Evolutionary conservation across 2,329 filamentous ascomycete species (phyloP), one percentile per base, ranked within the genome.

Genomic region (Fusarium proliferatum): DNA sequence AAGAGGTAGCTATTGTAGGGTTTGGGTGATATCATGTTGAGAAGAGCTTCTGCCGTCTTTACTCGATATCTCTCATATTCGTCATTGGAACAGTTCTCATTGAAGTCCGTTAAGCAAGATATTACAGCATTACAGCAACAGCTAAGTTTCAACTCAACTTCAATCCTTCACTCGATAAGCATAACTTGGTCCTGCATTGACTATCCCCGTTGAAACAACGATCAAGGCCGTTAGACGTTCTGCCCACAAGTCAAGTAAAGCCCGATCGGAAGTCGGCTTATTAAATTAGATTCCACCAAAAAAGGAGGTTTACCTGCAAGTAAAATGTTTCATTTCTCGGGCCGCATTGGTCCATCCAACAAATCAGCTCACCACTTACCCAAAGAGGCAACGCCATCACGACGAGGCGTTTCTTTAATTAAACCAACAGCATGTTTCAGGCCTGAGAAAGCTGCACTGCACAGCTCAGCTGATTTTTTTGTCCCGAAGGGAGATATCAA

Each of bases 391-490:
- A 59, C 28, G 43, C 34, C 33, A 48, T n/a, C 9, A 48, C 46
- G 45, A 53, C 56, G 55, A 64, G 67, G 65, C 67, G 59, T 69
- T 64, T 41, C 34, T 69, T 65, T 69, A 69, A 63, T 69, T 69
- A 48, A 70, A 69, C 39, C 34, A 36, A 21, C 33, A 52, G 34
- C 34, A 46, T 56, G 65, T 69, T 69, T 69, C 65, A 69, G 67
- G 65, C 46, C 65, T 48, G 58, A 45, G 30, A 51, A 53, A 48
- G 17, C 41, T 53, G 65, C 38, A 49, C 36, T 41, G 33, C 56
- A 55, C 38, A 43, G 15, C 17, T 39, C 57, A 52, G 34, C 34
- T 51, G 38, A 46, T 56, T 34, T 51, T 48, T 10, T n/a, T 38
- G 13, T 42, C 17, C 34, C 34, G 13, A 23, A 21, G 41, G 17